Evolutionary conservation across 306 rosid species (phyloP).

Genomic region (Vicia sativa): DNA sequence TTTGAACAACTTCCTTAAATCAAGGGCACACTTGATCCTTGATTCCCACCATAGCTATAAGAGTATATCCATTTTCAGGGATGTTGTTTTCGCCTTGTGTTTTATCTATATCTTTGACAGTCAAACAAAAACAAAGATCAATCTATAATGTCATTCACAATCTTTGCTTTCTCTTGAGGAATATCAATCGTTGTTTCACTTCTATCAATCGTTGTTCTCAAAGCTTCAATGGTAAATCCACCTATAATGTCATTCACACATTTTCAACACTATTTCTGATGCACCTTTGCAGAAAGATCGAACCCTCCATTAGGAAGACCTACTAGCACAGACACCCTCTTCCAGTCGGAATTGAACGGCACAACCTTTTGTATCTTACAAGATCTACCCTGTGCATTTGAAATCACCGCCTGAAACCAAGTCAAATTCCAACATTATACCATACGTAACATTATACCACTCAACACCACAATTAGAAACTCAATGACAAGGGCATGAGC

Average conservation of each 20-base stretch:
- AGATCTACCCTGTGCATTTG: slow-evolving; percentile 52
- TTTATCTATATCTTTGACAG: slow-evolving; percentile 61
- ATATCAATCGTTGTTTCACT: slow-evolving; percentile 61
- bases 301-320: slow-evolving; percentile 58
- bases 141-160: slow-evolving; percentile 58
- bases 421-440: slow-evolving; percentile 81
- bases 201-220: slow-evolving; percentile 49
- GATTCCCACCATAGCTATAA: slow-evolving; percentile 79
- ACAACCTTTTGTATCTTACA: slow-evolving; percentile 66
- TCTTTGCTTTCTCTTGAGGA: slow-evolving; percentile 50
- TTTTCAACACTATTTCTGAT: slow-evolving; percentile 70
- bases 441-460: neutral
- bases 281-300: slow-evolving; percentile 93
- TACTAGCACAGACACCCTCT: slow-evolving; percentile 89
- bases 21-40: slow-evolving; percentile 92
- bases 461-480: neutral
- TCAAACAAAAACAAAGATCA: slow-evolving; percentile 83
- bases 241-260: slow-evolving; percentile 40
- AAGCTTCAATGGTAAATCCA: no score
- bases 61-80: slow-evolving; percentile 72
- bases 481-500: neutral
- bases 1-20: slow-evolving; percentile 78
- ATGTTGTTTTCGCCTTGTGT: slow-evolving; percentile 35
- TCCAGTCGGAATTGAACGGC: slow-evolving; percentile 82
- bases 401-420: slow-evolving; percentile 76